Evolutionary conservation across 225 moss, liverwort and hornwort genomes (phyloP), one percentile per base, ranked within the genome.

Genomic region (Marchantia paleacea): DNA sequence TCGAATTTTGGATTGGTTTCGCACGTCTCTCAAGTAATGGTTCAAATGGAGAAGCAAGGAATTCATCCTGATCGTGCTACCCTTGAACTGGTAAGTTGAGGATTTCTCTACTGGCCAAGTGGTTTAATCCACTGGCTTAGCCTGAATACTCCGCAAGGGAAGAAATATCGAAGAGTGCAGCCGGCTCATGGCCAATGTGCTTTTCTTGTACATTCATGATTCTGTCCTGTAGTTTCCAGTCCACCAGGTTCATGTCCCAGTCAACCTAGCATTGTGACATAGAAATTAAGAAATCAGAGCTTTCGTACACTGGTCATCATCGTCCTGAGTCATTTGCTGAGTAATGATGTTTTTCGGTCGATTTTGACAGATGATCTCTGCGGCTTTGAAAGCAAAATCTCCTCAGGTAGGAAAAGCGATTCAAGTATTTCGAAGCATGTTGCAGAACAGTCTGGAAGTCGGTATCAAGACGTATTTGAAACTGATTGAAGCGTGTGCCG

Each of bases 351-450:
- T 71, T 55, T 52, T 80, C 20, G 24, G 25, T 73, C 18, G n/a
- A 31, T 52, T 26, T 15, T 85, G 52, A 72, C 92, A 97, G 97
- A 81, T 94, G 84, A 93, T 97, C 71, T 77, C 83, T 82, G 91
- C 87, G 53, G 88, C 88, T 84, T 88, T 94, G 88, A 79, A 74
- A 82, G 90, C 92, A 72, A 90, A 94, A 78, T 83, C 89, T 26
- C 91, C 91, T 55, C 88, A 99, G 76, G 48, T 95, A 67, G 90
- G 90, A 75, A 94, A 88, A 81, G 99, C 92, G 25, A 73, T 99
- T 64, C 85, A 81, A 80, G 87, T 91, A 14, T 84, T 99, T 80
- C 88, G 86, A 83, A 90, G 85, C 53, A 89, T 95, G 65, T 87
- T 89, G 51, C 87, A 86, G 72, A 87, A 84, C 75, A 91, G 87